Conservation (phyloP, 1,139 yeast genomes). For the Zhuliangozyma parablackwelliae region DNA sequence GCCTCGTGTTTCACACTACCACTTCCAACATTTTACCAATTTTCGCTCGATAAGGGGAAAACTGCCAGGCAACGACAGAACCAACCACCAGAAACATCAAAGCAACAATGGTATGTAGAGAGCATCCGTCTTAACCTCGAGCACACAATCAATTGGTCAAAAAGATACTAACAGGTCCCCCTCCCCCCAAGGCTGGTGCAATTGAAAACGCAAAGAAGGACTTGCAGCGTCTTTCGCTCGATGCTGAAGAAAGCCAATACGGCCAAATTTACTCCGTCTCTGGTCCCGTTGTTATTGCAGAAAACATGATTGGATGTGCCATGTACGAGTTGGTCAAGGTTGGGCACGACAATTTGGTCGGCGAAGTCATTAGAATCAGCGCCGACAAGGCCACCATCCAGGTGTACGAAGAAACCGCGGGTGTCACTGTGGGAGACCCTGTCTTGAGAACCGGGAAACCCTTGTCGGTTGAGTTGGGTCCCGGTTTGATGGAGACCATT, state of each 20-base stretch:
- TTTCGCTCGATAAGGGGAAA: neutral
- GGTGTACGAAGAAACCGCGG: conserved; percentile 98
- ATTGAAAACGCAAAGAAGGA: conserved; percentile 95
- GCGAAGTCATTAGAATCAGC: conserved; percentile 95
- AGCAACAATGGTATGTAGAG: no score
- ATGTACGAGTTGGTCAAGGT: conserved; percentile 98
- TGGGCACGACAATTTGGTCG: conserved; percentile 94
- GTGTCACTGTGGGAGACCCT: conserved; percentile 98
- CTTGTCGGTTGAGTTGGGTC: conserved; percentile 95
- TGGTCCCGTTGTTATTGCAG: conserved; percentile 97
- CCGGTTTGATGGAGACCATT: conserved; percentile 97
- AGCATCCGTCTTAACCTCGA: no score
- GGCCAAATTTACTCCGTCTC: conserved; percentile 92
- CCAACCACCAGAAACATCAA: no score
- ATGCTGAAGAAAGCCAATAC: conserved; percentile 69
- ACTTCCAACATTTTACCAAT: neutral
- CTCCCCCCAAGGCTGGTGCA: conserved; percentile 73
- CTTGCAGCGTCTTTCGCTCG: conserved; percentile 79
- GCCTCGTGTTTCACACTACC: neutral
- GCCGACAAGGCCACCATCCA: conserved; percentile 97
- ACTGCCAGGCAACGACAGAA: no score
- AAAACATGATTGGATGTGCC: conserved; percentile 98
- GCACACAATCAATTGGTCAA: no score
- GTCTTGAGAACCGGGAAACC: conserved; percentile 98
- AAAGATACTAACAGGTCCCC: neutral